phyloP scores from a whole-genome alignment of 306 rosid genomes.

The Casuarina glauca region DNA sequence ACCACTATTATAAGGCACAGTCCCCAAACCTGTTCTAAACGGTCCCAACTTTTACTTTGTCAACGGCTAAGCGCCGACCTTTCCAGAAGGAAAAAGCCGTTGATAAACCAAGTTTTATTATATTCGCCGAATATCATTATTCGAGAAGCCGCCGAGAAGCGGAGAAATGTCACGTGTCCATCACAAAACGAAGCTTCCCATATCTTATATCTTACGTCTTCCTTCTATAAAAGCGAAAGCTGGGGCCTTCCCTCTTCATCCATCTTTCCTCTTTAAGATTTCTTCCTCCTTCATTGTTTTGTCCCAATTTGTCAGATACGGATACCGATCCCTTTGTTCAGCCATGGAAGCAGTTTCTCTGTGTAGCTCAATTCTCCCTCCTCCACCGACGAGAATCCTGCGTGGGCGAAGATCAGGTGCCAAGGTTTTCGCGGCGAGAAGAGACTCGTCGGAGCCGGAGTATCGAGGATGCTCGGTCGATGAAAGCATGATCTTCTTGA shows the following conservation, averaged over 20 bases:
- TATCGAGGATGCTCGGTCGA: conserved; percentile 24
- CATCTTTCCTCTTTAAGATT: background rate
- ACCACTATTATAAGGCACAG: background rate
- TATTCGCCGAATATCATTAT: background rate
- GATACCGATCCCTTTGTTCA: background rate
- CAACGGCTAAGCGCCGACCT: background rate
- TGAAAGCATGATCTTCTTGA: conserved; percentile 38
- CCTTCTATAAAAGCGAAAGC: background rate
- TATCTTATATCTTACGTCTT: background rate
- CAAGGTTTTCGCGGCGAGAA: background rate
- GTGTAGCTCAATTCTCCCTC: background rate
- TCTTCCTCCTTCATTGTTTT: background rate
- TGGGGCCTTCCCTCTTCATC: too few species aligned
- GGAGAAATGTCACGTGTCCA: conserved; percentile 19
- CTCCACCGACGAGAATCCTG: background rate
- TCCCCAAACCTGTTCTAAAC: too few species aligned
- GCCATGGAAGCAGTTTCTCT: conserved; percentile 15
- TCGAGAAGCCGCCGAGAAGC: background rate
- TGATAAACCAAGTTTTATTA: background rate
- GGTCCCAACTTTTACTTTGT: too few species aligned
- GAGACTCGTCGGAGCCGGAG: background rate
- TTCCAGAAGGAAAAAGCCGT: background rate
- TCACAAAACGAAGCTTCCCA: background rate
- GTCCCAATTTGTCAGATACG: background rate
- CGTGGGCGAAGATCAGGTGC: background rate